Percentiles rank a stretch among this genome's conserved stretches.
These are phyloP conservation scores for Chaetomium tenue DNA, from an alignment of 495 filamentous ascomycete genomes.

Conservation along the genomic window DNA sequence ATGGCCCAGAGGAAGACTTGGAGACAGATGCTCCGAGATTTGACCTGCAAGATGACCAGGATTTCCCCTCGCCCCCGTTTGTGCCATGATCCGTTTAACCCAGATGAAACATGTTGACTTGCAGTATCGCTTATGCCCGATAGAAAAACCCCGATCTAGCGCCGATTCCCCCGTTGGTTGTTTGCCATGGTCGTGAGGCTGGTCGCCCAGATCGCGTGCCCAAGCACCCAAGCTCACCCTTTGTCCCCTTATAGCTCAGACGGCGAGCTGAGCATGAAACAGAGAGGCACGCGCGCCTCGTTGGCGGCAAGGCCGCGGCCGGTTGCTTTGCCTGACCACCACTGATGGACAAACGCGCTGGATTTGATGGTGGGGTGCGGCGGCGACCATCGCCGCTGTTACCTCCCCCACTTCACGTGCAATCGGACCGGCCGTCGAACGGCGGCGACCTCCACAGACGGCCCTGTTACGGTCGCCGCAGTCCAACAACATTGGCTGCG, in stretches of 20 bases:
- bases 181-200: background rate
- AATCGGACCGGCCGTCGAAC: conserved; percentile 21
- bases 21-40: conserved; percentile 20
- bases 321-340: background rate
- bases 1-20: conserved; percentile 5
- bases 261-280: background rate
- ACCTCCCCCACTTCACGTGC: conserved; percentile 28
- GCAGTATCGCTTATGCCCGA: conserved; percentile 36
- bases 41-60: conserved; percentile 30
- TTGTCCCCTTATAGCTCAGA: background rate
- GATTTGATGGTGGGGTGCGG: background rate
- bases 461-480: conserved; percentile 9
- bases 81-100: conserved; percentile 33
- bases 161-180: background rate
- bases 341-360: background rate
- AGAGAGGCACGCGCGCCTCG: background rate
- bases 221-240: background rate
- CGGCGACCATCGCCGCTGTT: background rate
- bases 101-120: conserved; percentile 35
- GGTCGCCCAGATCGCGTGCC: conserved; percentile 5
- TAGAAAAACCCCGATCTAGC: conserved; percentile 29
- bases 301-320: background rate
- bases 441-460: conserved; percentile 13
- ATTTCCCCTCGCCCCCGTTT: conserved; percentile 28
- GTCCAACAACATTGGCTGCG: conserved; percentile 17